These are phyloP conservation scores for Metarhizium humberi DNA, from an alignment of 2,329 filamentous ascomycete genomes.

Conservation along the genomic window DNA sequence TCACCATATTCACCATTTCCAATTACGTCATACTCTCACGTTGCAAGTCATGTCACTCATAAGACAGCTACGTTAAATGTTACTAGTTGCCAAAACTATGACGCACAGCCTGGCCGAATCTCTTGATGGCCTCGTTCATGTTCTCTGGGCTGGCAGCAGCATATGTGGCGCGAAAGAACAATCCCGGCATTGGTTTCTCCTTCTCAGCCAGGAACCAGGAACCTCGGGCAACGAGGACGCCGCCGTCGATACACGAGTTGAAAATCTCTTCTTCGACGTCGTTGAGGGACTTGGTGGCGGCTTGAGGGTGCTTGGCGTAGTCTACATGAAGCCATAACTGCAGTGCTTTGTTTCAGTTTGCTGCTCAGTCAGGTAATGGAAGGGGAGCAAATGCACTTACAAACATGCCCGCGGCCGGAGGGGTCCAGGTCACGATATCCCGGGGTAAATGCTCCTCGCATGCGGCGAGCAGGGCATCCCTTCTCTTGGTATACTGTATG, in stretches of 20 bases:
- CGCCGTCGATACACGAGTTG: conserved; percentile 61
- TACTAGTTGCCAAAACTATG: conserved; percentile 37
- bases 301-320: conserved; percentile 55
- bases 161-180: conserved; percentile 89
- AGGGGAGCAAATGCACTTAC: conserved; percentile 35
- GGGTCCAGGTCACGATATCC: conserved; percentile 68
- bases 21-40: background rate
- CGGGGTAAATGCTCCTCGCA: conserved; percentile 70
- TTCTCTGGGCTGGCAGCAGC: conserved; percentile 65
- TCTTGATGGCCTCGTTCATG: conserved; percentile 61
- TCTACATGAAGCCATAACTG: conserved; percentile 68
- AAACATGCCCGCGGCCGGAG: conserved; percentile 90
- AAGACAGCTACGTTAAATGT: background rate
- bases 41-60: no score
- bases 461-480: conserved; percentile 67
- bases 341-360: background rate
- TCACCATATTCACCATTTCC: no score
- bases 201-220: conserved; percentile 85
- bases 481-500: conserved; percentile 68
- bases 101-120: conserved; percentile 68
- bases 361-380: background rate
- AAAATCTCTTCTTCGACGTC: conserved; percentile 85
- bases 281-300: conserved; percentile 40
- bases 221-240: conserved; percentile 73
- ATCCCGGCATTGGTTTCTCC: conserved; percentile 45